Evolutionary conservation across 2,329 filamentous ascomycete species (phyloP).

Genomic region (Monosporascus sp.): DNA sequence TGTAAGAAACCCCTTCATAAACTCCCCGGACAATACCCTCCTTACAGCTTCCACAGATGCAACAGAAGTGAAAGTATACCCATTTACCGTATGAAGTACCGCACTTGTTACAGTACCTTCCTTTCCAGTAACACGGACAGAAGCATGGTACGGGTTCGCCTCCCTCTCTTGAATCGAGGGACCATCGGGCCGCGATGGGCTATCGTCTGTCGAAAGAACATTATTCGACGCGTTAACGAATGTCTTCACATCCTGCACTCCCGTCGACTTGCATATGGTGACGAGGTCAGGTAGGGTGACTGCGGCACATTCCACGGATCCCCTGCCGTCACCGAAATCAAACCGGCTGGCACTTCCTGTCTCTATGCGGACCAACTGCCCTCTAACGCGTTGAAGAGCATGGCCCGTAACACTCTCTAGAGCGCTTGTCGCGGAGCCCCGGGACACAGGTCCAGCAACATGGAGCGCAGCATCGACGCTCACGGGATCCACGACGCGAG

Average conservation of each 20-base stretch:
- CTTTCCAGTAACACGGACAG: conserved; percentile 5
- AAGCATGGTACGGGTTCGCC: conserved; percentile 13
- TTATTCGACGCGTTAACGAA: conserved; percentile 5
- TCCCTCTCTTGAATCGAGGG: conserved; percentile 10
- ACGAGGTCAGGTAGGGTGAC: conserved; percentile 16
- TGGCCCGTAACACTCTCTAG: not conserved
- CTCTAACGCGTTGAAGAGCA: conserved; percentile 1
- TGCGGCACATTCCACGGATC: conserved; percentile 10
- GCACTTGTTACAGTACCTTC: conserved; percentile 4
- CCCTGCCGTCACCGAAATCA: conserved; percentile 16
- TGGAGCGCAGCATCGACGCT: conserved; percentile 14
- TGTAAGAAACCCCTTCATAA: conserved; percentile 13
- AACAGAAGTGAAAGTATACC: conserved; percentile 15
- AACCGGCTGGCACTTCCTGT: conserved; percentile 1
- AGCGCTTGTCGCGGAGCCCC: conserved; percentile 13
- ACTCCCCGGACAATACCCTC: conserved; percentile 8
- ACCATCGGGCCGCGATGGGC: conserved; percentile 9
- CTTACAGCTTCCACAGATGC: conserved; percentile 12
- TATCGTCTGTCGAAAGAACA: conserved; percentile 2
- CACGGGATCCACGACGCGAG: not conserved
- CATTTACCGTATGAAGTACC: conserved; percentile 16
- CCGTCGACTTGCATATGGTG: conserved; percentile 13
- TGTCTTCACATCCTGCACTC: conserved; percentile 10
- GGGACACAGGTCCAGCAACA: conserved; percentile 13
- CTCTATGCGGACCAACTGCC: not conserved